A percentile compares a stretch with the other conserved stretches of the same genome.
Conservation (phyloP, 2,329 filamentous ascomycete species). For the Leptographium flavum region DNA sequence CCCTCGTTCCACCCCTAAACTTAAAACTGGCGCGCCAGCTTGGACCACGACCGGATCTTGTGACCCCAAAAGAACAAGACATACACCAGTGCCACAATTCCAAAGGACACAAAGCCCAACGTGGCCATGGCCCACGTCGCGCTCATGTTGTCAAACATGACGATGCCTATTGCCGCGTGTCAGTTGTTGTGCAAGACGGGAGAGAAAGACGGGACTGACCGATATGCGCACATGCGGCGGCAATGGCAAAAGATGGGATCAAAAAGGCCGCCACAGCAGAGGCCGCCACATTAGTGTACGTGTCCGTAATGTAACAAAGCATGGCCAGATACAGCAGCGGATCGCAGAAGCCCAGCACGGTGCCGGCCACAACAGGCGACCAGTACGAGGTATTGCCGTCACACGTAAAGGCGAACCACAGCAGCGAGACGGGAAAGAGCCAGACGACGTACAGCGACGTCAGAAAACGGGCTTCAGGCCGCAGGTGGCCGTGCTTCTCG, state of each 20-base stretch:
- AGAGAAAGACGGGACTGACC: too few species aligned
- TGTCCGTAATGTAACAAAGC: constrained; percentile 5
- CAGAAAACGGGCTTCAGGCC: constrained; percentile 5
- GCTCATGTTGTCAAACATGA: constrained; percentile 7
- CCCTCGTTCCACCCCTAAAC: too few species aligned
- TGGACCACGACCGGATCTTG: constrained; percentile 3
- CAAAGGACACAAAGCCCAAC: constrained; percentile 4
- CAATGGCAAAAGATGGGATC: constrained; percentile 4
- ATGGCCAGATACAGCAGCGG: constrained; percentile 6
- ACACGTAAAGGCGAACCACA: constrained; percentile 7
- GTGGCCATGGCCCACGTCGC: constrained; percentile 7
- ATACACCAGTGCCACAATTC: constrained; percentile 5
- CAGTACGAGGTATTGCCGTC: constrained; percentile 3
- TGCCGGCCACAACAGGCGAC: constrained; percentile 5
- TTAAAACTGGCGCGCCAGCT: too few species aligned
- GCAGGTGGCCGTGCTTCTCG: neutral
- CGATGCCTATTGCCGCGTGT: neutral
- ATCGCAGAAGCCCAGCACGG: constrained; percentile 6
- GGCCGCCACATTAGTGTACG: constrained; percentile 3
- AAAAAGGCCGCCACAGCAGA: constrained; percentile 6
- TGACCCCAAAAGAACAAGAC: constrained; percentile 3
- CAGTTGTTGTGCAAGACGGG: too few species aligned
- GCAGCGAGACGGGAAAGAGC: constrained; percentile 6
- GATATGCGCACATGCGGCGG: constrained; percentile 3
- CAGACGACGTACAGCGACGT: constrained; percentile 4